A percentile compares a stretch with the other conserved stretches of the same genome.
Evolutionary conservation across 345 rosid genomes (phyloP).

Genomic region (Hibiscus syriacus): DNA sequence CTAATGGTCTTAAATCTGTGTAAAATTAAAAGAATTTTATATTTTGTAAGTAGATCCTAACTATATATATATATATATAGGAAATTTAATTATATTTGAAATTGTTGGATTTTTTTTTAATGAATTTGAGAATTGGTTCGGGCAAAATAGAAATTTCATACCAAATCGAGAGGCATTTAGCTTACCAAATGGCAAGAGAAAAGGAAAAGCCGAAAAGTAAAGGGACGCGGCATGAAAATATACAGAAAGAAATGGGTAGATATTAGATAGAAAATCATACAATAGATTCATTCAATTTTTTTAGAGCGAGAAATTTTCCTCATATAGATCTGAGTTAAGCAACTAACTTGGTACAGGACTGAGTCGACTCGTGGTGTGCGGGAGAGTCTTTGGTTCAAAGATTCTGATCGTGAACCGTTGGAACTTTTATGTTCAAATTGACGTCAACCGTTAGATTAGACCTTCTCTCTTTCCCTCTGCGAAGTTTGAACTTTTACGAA

Average conservation of each 20-base stretch:
- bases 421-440: slow-evolving; percentile 1
- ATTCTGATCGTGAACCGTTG: slow-evolving; percentile 23
- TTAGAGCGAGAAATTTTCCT: slow-evolving; percentile 11
- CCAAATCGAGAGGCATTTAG: slow-evolving; percentile 1
- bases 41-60: no score
- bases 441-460: slow-evolving; percentile 18
- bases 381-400: slow-evolving; percentile 24
- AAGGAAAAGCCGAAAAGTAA: not conserved
- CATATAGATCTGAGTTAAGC: slow-evolving; percentile 16
- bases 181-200: not conserved
- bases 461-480: slow-evolving; percentile 1
- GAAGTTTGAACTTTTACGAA: not conserved
- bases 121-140: not conserved
- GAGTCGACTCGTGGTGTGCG: slow-evolving; percentile 17
- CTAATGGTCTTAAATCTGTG: no score
- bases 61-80: no score
- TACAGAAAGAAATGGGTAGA: not conserved
- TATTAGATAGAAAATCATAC: not conserved
- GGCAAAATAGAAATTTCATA: slow-evolving; percentile 14
- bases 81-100: no score
- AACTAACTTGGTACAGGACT: not conserved
- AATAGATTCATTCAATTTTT: not conserved
- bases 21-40: no score
- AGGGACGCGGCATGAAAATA: slow-evolving; percentile 24
- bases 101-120: not conserved